Evolutionary conservation across 495 filamentous ascomycete species (phyloP), one percentile per base, ranked within the genome.

Genomic region (Hypoxylon cercidicola): DNA sequence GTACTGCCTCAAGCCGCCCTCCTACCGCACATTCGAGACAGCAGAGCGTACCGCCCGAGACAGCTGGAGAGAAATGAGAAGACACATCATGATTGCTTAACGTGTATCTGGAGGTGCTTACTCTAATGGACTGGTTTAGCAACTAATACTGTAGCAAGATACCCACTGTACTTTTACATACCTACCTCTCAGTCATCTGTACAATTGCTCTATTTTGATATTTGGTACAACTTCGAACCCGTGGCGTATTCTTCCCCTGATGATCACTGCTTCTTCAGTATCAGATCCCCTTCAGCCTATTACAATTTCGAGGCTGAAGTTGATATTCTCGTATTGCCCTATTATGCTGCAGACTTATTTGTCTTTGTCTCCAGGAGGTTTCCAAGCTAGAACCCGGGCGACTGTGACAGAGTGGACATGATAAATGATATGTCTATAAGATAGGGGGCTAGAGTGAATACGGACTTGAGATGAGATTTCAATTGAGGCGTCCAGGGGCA

Each of bases 21-120:
- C 47, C 71, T 35, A 71, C 71, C 1, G 46, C 64, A 8, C 65
- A 69, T 50, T 68, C 69, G 44, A 59, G 68, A 19, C 55, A 62
- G 16, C 68, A 25, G n/a, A 72, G 68, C 41, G 56, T 63, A 16
- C 65, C 54, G 25, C 65, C 65, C 28, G 60, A 68, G 45, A 62
- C 48, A 32, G 18, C 20, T 5, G 45, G 28, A 30, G 62, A 68
- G 49, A 68, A 62, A 55, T 59, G 23, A 57, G 18, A 5, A 54
- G 40, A 44, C 23, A 45, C 16, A 40, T 30, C 15, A 54, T 28
- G 16, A 28, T 50, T 20, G 35, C 19, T 46, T 40, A 30, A 12
- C 21, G n/a, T 49, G 15, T 39, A 16, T 18, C 2, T 28, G 30
- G 25, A 32, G n/a, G n/a, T n/a, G n/a, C n/a, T n/a, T n/a, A n/a